Conservation (phyloP, 2,329 filamentous ascomycete genomes). For the Thelonectria blattea region DNA sequence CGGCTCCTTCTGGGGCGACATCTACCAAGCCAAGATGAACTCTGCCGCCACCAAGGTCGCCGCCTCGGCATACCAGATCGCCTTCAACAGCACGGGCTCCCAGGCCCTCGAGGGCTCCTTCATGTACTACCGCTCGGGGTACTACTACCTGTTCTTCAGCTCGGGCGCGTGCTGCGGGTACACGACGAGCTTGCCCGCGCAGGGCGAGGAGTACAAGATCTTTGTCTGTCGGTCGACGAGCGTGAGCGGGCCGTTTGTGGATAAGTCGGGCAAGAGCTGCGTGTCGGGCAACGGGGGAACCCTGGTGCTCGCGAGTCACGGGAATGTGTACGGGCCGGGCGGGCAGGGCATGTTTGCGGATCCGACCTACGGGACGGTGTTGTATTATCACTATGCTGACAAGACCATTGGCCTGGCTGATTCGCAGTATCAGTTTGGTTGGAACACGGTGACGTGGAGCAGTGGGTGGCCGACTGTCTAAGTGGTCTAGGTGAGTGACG, state of each 20-base stretch:
- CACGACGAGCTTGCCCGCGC: constrained; percentile 55
- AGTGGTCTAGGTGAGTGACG: not conserved
- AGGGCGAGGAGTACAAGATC: constrained; percentile 70
- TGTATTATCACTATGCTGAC: constrained; percentile 69
- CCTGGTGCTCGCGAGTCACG: constrained; percentile 22
- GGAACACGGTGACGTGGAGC: constrained; percentile 51
- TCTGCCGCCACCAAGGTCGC: constrained; percentile 40
- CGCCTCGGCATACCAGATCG: constrained; percentile 50
- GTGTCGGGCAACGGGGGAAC: constrained; percentile 50
- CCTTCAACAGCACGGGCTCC: constrained; percentile 55
- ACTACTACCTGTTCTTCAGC: constrained; percentile 71
- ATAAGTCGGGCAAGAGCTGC: constrained; percentile 59
- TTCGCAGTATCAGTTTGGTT: constrained; percentile 52
- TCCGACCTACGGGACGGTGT: constrained; percentile 53
- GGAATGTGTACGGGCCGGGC: constrained; percentile 21
- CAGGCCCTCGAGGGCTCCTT: constrained; percentile 64
- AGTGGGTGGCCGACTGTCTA: constrained; percentile 52
- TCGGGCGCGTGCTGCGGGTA: constrained; percentile 68
- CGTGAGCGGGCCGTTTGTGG: constrained; percentile 61
- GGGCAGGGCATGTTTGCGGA: constrained; percentile 22
- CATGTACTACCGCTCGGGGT: constrained; percentile 60
- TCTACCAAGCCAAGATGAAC: constrained; percentile 64
- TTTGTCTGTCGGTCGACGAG: constrained; percentile 65
- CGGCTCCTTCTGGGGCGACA: constrained; percentile 71
- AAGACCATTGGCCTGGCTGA: constrained; percentile 59